These are phyloP conservation scores for Mortierella claussenii DNA, from an alignment of 192 early-diverging fungal species.

Conservation along the genomic window DNA sequence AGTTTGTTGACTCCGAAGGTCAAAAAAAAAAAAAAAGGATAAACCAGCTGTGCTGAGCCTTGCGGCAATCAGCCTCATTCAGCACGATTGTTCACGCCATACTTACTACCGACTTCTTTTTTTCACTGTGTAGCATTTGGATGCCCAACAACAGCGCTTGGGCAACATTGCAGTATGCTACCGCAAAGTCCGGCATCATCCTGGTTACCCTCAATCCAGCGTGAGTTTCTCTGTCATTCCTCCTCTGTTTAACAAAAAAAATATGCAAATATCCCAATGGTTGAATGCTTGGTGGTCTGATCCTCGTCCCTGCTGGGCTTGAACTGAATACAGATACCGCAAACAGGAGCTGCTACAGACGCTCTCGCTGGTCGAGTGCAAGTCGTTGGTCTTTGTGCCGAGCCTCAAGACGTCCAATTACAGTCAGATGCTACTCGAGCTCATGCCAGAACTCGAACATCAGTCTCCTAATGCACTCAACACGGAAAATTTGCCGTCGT, in stretches of 20 bases:
- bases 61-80: too few species aligned
- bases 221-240: conserved; percentile 16
- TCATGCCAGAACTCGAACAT: conserved; percentile 45
- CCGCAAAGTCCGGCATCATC: conserved; percentile 60
- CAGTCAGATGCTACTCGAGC: conserved; percentile 53
- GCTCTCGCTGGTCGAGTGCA: conserved; percentile 56
- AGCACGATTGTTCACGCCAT: too few species aligned
- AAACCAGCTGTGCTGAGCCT: too few species aligned
- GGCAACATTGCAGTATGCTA: conserved; percentile 62
- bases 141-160: conserved; percentile 63
- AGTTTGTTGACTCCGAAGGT: background rate
- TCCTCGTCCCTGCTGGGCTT: too few species aligned
- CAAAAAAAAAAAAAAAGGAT: background rate
- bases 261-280: background rate
- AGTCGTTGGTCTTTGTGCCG: conserved; percentile 51
- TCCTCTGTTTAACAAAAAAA: background rate
- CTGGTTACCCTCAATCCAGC: conserved; percentile 64
- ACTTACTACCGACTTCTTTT: background rate
- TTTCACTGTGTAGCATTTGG: conserved; percentile 45
- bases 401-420: conserved; percentile 57
- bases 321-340: conserved; percentile 55
- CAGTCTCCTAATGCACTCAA: conserved; percentile 27
- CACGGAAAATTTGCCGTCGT: conserved; percentile 29
- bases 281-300: background rate
- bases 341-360: conserved; percentile 56